These are phyloP conservation scores for Inga oerstediana DNA, from an alignment of 306 rosid species.

Conservation along the genomic window DNA sequence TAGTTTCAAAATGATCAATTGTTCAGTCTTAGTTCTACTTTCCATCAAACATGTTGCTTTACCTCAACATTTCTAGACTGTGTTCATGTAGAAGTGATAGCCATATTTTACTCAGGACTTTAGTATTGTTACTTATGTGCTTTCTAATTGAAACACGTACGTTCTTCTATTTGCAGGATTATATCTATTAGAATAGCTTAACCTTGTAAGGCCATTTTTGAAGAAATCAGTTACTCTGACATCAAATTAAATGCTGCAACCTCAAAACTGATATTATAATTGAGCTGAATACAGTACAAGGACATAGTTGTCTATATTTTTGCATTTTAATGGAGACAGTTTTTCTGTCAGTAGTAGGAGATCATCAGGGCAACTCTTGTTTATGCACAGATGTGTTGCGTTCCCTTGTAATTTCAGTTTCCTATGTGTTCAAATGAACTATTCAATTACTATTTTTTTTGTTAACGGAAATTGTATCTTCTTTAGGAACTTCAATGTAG, in stretches of 20 bases:
- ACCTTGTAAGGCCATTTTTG: slow-evolving; percentile 27
- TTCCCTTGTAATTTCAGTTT: slow-evolving; percentile 35
- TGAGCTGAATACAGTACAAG: slow-evolving; percentile 26
- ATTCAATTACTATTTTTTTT: slow-evolving; percentile 35
- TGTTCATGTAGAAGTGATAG: slow-evolving; percentile 13
- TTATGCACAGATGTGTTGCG: slow-evolving; percentile 1
- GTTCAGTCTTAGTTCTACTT: neutral
- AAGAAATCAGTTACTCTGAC: slow-evolving; percentile 32
- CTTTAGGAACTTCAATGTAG: slow-evolving; percentile 98
- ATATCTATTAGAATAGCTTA: slow-evolving; percentile 25
- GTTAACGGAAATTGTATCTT: slow-evolving; percentile 49
- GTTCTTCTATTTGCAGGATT: slow-evolving; percentile 28
- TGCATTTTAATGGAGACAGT: slow-evolving; percentile 23
- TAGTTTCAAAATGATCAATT: slow-evolving; percentile 5
- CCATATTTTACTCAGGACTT: neutral
- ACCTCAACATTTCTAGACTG: neutral
- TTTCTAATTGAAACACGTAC: slow-evolving; percentile 6
- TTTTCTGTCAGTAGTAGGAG: slow-evolving; percentile 11
- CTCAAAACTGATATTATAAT: slow-evolving; percentile 23
- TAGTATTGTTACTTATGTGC: slow-evolving; percentile 1
- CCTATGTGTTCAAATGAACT: slow-evolving; percentile 22
- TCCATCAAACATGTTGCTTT: neutral
- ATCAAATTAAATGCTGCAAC: slow-evolving; percentile 21
- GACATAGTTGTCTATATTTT: neutral
- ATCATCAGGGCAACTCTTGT: slow-evolving; percentile 23